phyloP scores from a whole-genome alignment of 2,329 filamentous ascomycete genomes.

The Phialophora expanda region DNA sequence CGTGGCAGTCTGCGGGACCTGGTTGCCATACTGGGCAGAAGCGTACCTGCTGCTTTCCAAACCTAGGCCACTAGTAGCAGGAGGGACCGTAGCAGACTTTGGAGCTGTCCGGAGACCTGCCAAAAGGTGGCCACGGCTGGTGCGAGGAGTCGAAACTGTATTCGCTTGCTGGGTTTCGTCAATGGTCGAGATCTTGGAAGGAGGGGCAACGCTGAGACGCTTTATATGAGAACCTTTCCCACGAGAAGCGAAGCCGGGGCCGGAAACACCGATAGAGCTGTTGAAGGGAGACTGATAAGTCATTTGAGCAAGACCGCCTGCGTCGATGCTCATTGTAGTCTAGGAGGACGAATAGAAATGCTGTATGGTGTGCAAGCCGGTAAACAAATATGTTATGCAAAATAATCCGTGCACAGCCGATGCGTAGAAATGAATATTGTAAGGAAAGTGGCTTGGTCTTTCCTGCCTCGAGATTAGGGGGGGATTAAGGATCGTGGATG shows the following conservation, averaged over 20 bases:
- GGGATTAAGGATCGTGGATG: constrained; percentile 27
- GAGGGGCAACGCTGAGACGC: constrained; percentile 78
- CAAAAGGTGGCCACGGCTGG: constrained; percentile 91
- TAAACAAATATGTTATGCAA: constrained; percentile 16
- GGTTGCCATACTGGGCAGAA: constrained; percentile 50
- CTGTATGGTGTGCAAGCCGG: constrained; percentile 25
- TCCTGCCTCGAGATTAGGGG: constrained; percentile 30
- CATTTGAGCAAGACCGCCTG: constrained; percentile 99
- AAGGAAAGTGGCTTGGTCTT: constrained; percentile 13
- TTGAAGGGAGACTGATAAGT: constrained; percentile 78
- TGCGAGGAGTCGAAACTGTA: constrained; percentile 79
- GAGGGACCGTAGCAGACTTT: constrained; percentile 78
- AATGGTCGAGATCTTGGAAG: constrained; percentile 69
- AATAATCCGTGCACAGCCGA: constrained; percentile 25
- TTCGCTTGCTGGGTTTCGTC: constrained; percentile 69
- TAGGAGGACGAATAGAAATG: constrained; percentile 21
- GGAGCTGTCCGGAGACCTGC: constrained; percentile 92
- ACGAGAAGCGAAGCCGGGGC: constrained; percentile 82
- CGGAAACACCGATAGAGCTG: constrained; percentile 74
- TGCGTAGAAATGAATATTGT: constrained; percentile 28
- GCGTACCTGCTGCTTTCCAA: constrained; percentile 57
- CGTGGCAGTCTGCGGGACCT: constrained; percentile 65
- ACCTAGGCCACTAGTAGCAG: constrained; percentile 61
- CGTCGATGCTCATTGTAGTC: constrained; percentile 67
- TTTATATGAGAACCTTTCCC: constrained; percentile 86